Evolutionary conservation across 768 basidiomycete species (phyloP), one percentile per base, ranked within the genome.

Genomic region (Candolleomyces efflorescens): DNA sequence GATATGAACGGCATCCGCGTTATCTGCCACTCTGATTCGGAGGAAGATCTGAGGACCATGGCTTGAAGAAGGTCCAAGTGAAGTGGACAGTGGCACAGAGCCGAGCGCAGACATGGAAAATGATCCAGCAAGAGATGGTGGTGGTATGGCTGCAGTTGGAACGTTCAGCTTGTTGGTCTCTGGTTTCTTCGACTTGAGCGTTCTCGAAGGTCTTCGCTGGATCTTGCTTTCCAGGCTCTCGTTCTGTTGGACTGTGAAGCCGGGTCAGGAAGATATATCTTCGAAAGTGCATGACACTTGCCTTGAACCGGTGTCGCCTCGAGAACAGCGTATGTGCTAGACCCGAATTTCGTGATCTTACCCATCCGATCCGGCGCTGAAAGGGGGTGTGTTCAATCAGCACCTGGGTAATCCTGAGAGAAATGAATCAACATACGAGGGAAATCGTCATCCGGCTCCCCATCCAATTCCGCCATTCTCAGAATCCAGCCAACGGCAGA

Each of bases 381-480:
- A 61, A 20, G 23, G 11, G 18, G 24, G 18, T 54, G 39, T 26
- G 9, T 58, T 58, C 62, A 27, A 53, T 52, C 20, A 58, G 20
- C 47, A 36, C 5, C 4, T 20, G 7, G 24, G 27, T 26, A 37
- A 17, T 15, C n/a, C n/a, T n/a, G n/a, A 36, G 44, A 44, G 32
- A 20, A 17, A 48, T 55, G 27, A 41, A 18, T 32, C 50, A 52
- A 78, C 91, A 64, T 69, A 96, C 95, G 90, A 22, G 96, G 97
- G 67, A 95, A 98, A 74, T 99, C 97, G 69, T 98, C 97, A 68
- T 99, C 97, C 0, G 98, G 93, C 70, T 98, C 96, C 15, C 97
- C 97, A 69, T 98, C 95, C 46, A 94, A 92, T 65, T 99, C 97
- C 1, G 94, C 91, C 55, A 98, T 94, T 58, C 93, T 78, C 73